Conservation (phyloP, 306 rosid genomes). For the Luffa aegyptiaca region DNA sequence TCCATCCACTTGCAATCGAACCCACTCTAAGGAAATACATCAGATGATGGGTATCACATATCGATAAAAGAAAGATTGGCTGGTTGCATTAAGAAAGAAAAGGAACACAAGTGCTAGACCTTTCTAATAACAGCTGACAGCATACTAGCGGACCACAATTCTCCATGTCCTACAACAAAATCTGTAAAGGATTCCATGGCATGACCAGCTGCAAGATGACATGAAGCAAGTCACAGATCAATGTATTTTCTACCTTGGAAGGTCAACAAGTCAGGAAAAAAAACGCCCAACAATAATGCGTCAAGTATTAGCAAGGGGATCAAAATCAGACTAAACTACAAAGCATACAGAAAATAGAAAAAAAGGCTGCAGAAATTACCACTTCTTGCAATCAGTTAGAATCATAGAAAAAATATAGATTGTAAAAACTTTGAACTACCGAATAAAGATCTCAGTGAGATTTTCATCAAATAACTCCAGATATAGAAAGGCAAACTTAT, state of each 20-base stretch:
- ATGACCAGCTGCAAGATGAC: constrained; percentile 80
- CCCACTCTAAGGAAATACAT: constrained; percentile 48
- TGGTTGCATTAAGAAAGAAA: constrained; percentile 7
- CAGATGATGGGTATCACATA: constrained; percentile 8
- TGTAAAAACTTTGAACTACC: not conserved
- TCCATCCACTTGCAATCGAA: constrained; percentile 93
- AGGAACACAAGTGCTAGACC: constrained; percentile 32
- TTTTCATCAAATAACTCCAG: not conserved
- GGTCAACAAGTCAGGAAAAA: constrained; percentile 2
- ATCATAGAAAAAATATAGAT: not conserved
- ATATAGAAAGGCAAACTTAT: not conserved
- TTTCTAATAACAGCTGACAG: constrained; percentile 62
- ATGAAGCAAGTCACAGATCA: constrained; percentile 20
- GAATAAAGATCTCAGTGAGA: not conserved
- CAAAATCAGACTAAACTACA: not conserved
- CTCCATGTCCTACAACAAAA: constrained; percentile 99
- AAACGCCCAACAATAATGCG: not conserved
- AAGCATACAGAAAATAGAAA: not conserved
- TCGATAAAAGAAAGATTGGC: not conserved
- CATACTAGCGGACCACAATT: constrained; percentile 94
- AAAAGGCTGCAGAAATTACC: not conserved
- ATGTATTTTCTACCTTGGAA: constrained; percentile 6
- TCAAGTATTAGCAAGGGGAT: not conserved
- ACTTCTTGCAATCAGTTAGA: not conserved
- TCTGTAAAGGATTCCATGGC: constrained; percentile 92